phyloP scores from a whole-genome alignment of 805 yeast genomes.

The Spathaspora passalidarum region DNA sequence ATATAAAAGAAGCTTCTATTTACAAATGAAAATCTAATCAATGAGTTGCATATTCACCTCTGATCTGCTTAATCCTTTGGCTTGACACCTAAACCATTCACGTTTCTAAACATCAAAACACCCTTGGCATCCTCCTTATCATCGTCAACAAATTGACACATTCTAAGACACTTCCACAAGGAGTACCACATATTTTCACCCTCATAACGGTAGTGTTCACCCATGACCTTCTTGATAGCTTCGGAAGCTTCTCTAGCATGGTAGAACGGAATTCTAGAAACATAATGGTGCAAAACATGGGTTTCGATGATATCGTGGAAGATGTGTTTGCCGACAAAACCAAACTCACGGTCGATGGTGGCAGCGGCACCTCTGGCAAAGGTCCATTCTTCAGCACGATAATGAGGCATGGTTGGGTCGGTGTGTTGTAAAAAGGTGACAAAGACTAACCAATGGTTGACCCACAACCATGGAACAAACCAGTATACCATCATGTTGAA shows the following conservation, averaged over 20 bases:
- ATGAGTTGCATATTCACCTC: too few species aligned
- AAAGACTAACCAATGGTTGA: conserved; percentile 65
- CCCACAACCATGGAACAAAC: conserved; percentile 58
- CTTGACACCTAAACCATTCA: conserved; percentile 50
- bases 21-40: too few species aligned
- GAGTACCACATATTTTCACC: conserved; percentile 58
- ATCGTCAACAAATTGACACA: conserved; percentile 67
- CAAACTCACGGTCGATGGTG: conserved; percentile 60
- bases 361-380: conserved; percentile 68
- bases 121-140: conserved; percentile 51
- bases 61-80: conserved; percentile 22
- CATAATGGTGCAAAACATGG: conserved; percentile 55
- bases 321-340: conserved; percentile 54
- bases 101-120: conserved; percentile 64
- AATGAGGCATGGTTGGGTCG: conserved; percentile 58
- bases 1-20: too few species aligned
- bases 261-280: conserved; percentile 55
- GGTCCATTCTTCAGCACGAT: conserved; percentile 54
- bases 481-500: conserved; percentile 53
- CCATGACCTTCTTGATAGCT: conserved; percentile 53
- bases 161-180: conserved; percentile 56
- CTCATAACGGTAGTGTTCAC: conserved; percentile 46
- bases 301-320: conserved; percentile 61
- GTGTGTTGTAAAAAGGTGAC: conserved; percentile 64
- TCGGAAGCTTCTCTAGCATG: conserved; percentile 51